These are phyloP conservation scores for Coemansia sp. DNA, from an alignment of 192 early-diverging fungal genomes.

Conservation along the genomic window DNA sequence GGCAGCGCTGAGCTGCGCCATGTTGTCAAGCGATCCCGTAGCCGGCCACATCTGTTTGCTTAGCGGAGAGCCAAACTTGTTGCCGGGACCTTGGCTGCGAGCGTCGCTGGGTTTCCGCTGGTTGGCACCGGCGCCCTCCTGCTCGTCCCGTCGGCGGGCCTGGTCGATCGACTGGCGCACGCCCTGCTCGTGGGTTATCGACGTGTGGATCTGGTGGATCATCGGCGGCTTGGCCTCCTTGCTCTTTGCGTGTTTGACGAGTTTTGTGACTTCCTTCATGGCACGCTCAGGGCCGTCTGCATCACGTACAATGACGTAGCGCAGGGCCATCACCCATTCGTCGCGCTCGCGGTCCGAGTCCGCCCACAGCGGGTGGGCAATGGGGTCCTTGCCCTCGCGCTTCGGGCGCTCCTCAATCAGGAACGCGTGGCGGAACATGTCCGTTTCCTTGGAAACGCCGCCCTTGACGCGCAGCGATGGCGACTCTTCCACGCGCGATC, in stretches of 20 bases:
- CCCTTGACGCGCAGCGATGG: slow-evolving; percentile 3
- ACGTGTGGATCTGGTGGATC: slow-evolving; percentile 49
- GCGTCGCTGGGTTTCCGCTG: neutral
- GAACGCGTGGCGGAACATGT: slow-evolving; percentile 79
- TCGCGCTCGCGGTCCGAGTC: slow-evolving; percentile 86
- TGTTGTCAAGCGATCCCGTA: slow-evolving; percentile 14
- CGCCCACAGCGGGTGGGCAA: slow-evolving; percentile 78
- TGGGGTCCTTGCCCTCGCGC: slow-evolving; percentile 54
- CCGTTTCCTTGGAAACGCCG: slow-evolving; percentile 43
- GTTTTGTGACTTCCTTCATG: slow-evolving; percentile 37
- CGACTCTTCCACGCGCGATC: slow-evolving; percentile 14
- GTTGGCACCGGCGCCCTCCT: too few relatives aligned
- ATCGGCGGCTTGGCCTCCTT: slow-evolving; percentile 41
- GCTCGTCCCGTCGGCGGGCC: slow-evolving; percentile 25
- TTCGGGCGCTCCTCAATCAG: slow-evolving; percentile 73
- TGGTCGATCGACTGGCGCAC: slow-evolving; percentile 40
- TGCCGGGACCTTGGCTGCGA: neutral
- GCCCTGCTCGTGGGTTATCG: slow-evolving; percentile 45
- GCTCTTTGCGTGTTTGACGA: slow-evolving; percentile 28
- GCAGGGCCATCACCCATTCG: slow-evolving; percentile 78
- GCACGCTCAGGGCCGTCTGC: slow-evolving; percentile 44
- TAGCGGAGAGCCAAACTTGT: slow-evolving; percentile 34
- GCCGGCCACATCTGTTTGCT: slow-evolving; percentile 40
- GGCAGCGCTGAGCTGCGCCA: neutral
- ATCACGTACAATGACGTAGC: slow-evolving; percentile 51